Evolutionary conservation across 2,329 filamentous ascomycete species (phyloP), one percentile per base, ranked within the genome.

Genomic region (Mycosphaerelloides madeirae): DNA sequence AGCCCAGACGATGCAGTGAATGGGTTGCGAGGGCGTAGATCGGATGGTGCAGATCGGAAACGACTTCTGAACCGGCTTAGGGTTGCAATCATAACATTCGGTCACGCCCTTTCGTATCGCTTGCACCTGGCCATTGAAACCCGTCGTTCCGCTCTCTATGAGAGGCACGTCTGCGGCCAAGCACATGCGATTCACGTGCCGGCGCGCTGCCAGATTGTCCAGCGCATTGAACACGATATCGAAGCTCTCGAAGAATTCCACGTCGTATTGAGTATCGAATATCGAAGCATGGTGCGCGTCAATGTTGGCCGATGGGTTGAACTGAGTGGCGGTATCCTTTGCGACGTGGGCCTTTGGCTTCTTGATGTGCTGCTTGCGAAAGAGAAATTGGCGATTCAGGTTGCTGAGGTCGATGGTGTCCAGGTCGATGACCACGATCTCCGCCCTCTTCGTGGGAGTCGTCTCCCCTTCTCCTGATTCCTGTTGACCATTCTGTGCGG

Each of bases 371-470:
- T 97, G 90, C 60, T 91, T 85, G 49, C 90, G 81, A 68, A 98
- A 98, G 37, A 98, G 81, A 61, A 98, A 98, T 67, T 98, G 93
- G 43, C 93, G 86, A 60, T 98, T 98, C 39, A 98, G 78, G 64
- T 98, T 98, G 70, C 89, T 95, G 16, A 98, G 77, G 64, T 98
- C 93, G 70, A 98, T 97, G 1, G 93, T 98, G 67, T 98, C 93
- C 48, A 98, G 85, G 67, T 98, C 93, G 56, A 98, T 88, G 35
- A 97, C 84, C 67, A 95, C 87, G 39, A 97, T 83, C 69, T 95
- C 86, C 3, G 60, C 55, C 44, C 56, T 57, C 40, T 46, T 44
- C 13, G 31, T 31, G 6, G 47, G 18, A n/a, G 19, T 25, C 3
- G 20, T 46, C 33, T 25, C 31, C 18, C 25, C 15, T 33, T 36